phyloP scores from a whole-genome alignment of 352 stramenopile genomes.

The Lagenidium sp. region DNA sequence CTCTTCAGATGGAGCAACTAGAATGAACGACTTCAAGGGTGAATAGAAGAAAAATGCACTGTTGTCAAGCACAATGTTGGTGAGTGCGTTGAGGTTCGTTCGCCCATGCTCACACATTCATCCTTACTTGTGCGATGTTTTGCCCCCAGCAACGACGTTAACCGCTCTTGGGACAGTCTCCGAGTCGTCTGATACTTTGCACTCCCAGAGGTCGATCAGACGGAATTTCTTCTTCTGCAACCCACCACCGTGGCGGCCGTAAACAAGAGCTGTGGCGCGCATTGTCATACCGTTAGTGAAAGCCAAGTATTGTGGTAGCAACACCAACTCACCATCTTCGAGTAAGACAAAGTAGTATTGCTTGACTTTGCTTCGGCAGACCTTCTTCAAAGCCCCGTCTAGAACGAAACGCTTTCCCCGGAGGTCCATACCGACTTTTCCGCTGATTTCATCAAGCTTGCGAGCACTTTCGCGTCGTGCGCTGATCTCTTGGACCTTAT shows the following conservation, averaged over 20 bases:
- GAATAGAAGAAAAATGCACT: slow-evolving; percentile 85
- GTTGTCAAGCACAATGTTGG: background rate
- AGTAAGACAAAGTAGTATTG: slow-evolving; percentile 81
- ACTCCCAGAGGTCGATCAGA: slow-evolving; percentile 70
- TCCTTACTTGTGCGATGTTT: slow-evolving; percentile 55
- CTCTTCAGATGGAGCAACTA: slow-evolving; percentile 53
- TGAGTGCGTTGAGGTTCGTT: too few relatives aligned
- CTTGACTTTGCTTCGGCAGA: slow-evolving; percentile 77
- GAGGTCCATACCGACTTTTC: slow-evolving; percentile 62
- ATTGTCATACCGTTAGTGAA: too few relatives aligned
- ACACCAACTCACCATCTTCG: slow-evolving; percentile 54
- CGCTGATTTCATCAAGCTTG: slow-evolving; percentile 49
- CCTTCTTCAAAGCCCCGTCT: slow-evolving; percentile 77
- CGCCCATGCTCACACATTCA: background rate
- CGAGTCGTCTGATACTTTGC: slow-evolving; percentile 61
- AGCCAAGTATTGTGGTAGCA: background rate
- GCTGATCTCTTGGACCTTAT: slow-evolving; percentile 78
- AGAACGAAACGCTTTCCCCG: slow-evolving; percentile 53
- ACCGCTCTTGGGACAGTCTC: slow-evolving; percentile 64
- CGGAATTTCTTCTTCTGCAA: slow-evolving; percentile 81
- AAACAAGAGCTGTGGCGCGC: slow-evolving; percentile 60
- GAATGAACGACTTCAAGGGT: slow-evolving; percentile 80
- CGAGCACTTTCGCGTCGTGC: slow-evolving; percentile 53
- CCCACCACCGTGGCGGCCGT: slow-evolving; percentile 39
- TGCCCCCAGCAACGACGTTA: slow-evolving; percentile 26